These are phyloP conservation scores for Apiospora malaysiana DNA, from an alignment of 2,329 filamentous ascomycete genomes.

Conservation along the genomic window DNA sequence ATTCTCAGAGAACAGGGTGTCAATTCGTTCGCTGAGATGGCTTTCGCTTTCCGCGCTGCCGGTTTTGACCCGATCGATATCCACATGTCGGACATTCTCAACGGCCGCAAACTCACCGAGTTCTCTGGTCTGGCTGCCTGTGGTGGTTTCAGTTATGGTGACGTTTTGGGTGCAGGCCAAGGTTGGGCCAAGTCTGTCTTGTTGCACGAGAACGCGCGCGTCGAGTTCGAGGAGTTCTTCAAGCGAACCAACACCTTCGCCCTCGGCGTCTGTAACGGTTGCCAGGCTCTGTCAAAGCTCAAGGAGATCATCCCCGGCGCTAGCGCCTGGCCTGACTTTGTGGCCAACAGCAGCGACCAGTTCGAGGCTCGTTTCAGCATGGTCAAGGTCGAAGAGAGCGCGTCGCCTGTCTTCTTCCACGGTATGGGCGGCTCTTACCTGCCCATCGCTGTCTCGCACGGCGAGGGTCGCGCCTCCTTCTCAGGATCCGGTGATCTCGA, in stretches of 20 bases:
- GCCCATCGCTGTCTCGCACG: conserved; percentile 88
- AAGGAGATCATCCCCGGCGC: conserved; percentile 88
- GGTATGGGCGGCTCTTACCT: conserved; percentile 84
- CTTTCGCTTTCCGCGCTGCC: conserved; percentile 89
- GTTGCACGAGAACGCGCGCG: conserved; percentile 76
- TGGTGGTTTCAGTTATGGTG: conserved; percentile 90
- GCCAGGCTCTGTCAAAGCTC: conserved; percentile 88
- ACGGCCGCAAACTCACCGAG: conserved; percentile 77
- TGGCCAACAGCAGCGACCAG: conserved; percentile 83
- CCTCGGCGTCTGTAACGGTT: conserved; percentile 95
- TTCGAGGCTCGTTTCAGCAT: conserved; percentile 90
- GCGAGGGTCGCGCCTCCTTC: conserved; percentile 84
- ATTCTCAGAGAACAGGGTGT: conserved; percentile 95
- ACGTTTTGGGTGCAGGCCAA: conserved; percentile 88
- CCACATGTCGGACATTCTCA: conserved; percentile 93
- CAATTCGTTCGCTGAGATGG: conserved; percentile 97
- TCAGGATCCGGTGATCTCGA: conserved; percentile 56
- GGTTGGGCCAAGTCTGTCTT: conserved; percentile 96
- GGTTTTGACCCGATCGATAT: conserved; percentile 93
- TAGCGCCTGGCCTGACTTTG: conserved; percentile 82
- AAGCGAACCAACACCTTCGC: conserved; percentile 87
- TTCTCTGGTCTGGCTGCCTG: conserved; percentile 94
- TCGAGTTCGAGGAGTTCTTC: conserved; percentile 86
- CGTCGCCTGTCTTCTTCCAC: conserved; percentile 80
- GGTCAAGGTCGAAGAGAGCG: conserved; percentile 76